Conservation (phyloP, 495 filamentous ascomycete genomes). For the Podospora bellae-mahoneyi region DNA sequence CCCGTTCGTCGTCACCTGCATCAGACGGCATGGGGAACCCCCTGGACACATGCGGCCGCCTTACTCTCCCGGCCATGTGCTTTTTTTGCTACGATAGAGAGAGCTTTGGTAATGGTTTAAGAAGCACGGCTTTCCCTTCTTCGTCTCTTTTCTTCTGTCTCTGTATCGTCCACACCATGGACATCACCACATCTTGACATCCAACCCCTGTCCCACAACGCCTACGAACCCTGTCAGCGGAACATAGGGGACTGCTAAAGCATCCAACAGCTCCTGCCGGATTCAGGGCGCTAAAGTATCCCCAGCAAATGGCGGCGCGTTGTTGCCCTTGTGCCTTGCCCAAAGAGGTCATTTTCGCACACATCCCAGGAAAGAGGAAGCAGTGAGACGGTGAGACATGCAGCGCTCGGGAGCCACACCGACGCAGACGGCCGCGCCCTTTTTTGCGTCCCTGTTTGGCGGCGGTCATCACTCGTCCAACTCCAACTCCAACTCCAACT, state of each 20-base stretch:
- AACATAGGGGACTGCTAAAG: not conserved
- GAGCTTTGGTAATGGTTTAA: not conserved
- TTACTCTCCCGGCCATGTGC: not conserved
- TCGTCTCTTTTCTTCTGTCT: not conserved
- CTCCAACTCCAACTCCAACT: not conserved
- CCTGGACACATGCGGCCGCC: slow-evolving; percentile 5
- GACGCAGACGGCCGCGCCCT: slow-evolving; percentile 40
- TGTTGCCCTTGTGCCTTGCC: slow-evolving; percentile 2
- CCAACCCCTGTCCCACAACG: not conserved
- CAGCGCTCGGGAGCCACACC: slow-evolving; percentile 40
- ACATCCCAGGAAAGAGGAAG: slow-evolving; percentile 4
- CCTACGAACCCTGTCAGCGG: slow-evolving; percentile 2
- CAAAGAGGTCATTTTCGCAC: slow-evolving; percentile 13
- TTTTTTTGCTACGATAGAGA: not conserved
- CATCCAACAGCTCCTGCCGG: slow-evolving; percentile 14
- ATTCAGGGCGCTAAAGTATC: slow-evolving; percentile 18
- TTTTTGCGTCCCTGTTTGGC: slow-evolving; percentile 44
- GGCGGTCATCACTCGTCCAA: slow-evolving; percentile 21
- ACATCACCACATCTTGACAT: not conserved
- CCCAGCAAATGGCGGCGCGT: slow-evolving; percentile 24
- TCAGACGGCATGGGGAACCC: slow-evolving; percentile 2
- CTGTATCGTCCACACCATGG: not conserved
- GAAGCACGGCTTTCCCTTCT: not conserved
- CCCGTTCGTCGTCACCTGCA: slow-evolving; percentile 7
- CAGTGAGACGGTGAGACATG: slow-evolving; percentile 34